Percentiles rank a stretch among this genome's conserved stretches.
Evolutionary conservation across 2,329 filamentous ascomycete species (phyloP).

Genomic region (Fusarium annulatum): DNA sequence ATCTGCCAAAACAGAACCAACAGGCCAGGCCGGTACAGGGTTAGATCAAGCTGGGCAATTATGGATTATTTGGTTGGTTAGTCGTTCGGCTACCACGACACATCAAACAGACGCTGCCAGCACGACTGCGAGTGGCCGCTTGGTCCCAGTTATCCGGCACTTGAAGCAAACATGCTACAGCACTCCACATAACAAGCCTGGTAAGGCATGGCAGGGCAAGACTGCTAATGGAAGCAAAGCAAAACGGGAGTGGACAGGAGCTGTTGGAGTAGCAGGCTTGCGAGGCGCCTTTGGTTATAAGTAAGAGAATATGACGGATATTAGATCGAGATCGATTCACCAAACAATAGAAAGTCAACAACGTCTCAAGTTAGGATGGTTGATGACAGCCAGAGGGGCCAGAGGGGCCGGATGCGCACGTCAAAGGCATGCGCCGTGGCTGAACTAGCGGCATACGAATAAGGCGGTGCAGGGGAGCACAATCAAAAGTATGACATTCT

Average conservation of each 20-base stretch:
- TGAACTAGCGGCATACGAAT: slow-evolving; percentile 40
- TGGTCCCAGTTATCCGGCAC: slow-evolving; percentile 27
- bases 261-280: slow-evolving; percentile 1
- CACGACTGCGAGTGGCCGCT: slow-evolving; percentile 20
- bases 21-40: slow-evolving; percentile 18
- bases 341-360: background rate
- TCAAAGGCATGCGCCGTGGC: slow-evolving; percentile 45
- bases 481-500: slow-evolving; percentile 36
- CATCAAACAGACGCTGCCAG: slow-evolving; percentile 31
- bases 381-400: background rate
- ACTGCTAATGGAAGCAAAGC: background rate
- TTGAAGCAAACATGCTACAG: slow-evolving; percentile 31
- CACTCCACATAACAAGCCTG: slow-evolving; percentile 2
- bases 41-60: slow-evolving; percentile 29
- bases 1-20: slow-evolving; percentile 34
- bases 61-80: slow-evolving; percentile 25
- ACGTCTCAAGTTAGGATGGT: slow-evolving; percentile 26
- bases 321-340: background rate
- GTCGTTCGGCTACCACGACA: slow-evolving; percentile 24
- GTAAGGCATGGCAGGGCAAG: background rate
- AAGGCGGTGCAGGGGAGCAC: slow-evolving; percentile 31
- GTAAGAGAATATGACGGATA: background rate
- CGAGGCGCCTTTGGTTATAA: background rate
- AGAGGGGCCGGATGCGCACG: slow-evolving; percentile 11
- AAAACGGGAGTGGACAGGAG: background rate